Evolutionary conservation across 148 eudicot genomes (phyloP), one percentile per base, ranked within the genome.

Genomic region (Nyssa sinensis): DNA sequence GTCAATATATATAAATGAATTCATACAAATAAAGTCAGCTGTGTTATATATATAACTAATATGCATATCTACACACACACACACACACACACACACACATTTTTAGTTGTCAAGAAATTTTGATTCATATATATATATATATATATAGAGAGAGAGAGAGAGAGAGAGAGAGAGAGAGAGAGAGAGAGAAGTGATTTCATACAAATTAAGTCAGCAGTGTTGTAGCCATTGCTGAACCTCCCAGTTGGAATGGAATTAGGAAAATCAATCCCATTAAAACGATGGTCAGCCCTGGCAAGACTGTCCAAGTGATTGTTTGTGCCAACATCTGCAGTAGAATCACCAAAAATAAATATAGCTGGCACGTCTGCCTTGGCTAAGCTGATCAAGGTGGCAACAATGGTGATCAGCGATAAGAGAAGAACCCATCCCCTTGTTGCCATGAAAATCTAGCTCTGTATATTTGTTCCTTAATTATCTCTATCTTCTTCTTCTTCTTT

Each of bases 221-320:
- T 78, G 14, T 19, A 31, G 49, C 81, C 81, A 72, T 78, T 78
- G 72, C 72, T 72, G 44, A 78, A 78, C 67, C 81, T 78, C 30
- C 81, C 81, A 11, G 81, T 78, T 2, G 81, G 51, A 9, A 2
- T 59, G 1, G 76, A 72, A 62, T 29, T 41, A 13, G 71, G 67
- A 47, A 35, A 78, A 78, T 78, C 81, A 17, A 78, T 78, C 7
- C 81, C 81, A 66, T 78, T 32, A 31, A 55, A 78, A 28, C 61
- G 76, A 21, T 58, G 27, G 44, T 72, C 35, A 33, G 73, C 81
- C 37, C 53, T 72, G 1, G 76, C 67, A 14, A 23, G 2, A 41
- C 44, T 49, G 0, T 61, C 16, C 7, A 78, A 32, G 62, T 58
- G 4, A 62, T 66, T 78, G 62, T 78, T 78, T 27, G 81, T 78